Evolutionary conservation across 108 stramenopile species (phyloP).

Genomic region (Nitzschia sp.): DNA sequence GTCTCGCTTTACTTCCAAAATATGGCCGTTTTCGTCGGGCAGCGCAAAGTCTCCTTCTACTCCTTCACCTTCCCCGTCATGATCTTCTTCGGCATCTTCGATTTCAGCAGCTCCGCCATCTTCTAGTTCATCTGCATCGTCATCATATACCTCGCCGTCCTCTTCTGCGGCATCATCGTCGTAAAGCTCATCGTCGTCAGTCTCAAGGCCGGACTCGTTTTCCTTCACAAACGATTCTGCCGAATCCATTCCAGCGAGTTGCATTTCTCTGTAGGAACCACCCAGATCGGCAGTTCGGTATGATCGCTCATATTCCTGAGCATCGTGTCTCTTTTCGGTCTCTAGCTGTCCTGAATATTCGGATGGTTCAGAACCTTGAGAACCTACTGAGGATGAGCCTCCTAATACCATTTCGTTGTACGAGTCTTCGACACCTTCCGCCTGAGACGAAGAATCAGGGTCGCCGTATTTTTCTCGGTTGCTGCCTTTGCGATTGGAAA

Average conservation of each 20-base stretch:
- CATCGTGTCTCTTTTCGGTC: neutral
- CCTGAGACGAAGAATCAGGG: neutral
- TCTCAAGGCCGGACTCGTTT: neutral
- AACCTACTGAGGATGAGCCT: neutral
- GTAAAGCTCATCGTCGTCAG: neutral
- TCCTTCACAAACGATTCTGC: neutral
- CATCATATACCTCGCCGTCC: neutral
- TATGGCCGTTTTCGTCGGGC: neutral
- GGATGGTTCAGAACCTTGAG: neutral
- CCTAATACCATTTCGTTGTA: neutral
- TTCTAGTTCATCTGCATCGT: slow-evolving; percentile 6
- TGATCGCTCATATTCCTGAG: slow-evolving; percentile 4
- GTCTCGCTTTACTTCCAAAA: neutral
- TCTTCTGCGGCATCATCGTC: slow-evolving; percentile 2
- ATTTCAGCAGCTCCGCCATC: neutral
- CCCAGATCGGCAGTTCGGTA: slow-evolving; percentile 12
- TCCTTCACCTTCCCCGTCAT: slow-evolving; percentile 4
- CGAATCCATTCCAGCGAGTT: neutral
- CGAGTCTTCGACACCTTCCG: neutral
- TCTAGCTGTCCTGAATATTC: neutral
- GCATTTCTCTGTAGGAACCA: slow-evolving; percentile 15
- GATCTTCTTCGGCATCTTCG: neutral
- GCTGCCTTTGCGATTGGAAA: neutral
- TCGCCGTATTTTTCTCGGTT: neutral
- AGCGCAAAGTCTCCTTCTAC: slow-evolving; percentile 5